phyloP scores from a whole-genome alignment of 2,329 filamentous ascomycete species.

The Cryphonectria nitschkei region DNA sequence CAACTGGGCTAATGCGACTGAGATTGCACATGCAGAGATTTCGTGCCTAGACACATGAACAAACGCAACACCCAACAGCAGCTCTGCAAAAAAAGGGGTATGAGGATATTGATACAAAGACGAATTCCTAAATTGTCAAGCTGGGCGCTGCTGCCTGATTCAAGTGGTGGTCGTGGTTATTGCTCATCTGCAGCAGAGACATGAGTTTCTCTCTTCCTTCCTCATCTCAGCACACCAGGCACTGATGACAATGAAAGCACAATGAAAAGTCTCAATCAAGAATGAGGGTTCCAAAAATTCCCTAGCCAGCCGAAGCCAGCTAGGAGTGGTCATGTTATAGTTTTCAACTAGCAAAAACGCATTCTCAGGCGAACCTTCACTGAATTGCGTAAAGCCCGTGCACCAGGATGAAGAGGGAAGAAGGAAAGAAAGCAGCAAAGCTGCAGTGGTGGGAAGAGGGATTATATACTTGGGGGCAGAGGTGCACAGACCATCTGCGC shows the following conservation, averaged over 20 bases:
- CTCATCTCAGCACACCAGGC: constrained; percentile 50
- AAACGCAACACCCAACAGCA: neutral
- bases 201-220: constrained; percentile 45
- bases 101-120: neutral
- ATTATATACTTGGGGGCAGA: constrained; percentile 26
- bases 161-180: neutral
- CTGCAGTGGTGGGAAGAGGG: constrained; percentile 23
- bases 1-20: neutral
- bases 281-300: constrained; percentile 74
- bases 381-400: constrained; percentile 81
- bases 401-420: constrained; percentile 63
- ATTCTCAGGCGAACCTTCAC: constrained; percentile 87
- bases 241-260: constrained; percentile 56
- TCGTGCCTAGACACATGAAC: neutral
- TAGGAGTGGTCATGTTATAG: constrained; percentile 78
- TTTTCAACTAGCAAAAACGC: constrained; percentile 92
- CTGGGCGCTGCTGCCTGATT: neutral
- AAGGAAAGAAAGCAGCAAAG: constrained; percentile 34
- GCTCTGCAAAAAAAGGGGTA: neutral
- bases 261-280: constrained; percentile 37
- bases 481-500: constrained; percentile 9
- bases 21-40: neutral
- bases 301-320: constrained; percentile 69
- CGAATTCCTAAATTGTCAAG: neutral
- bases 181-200: neutral